Conservation (phyloP, 1,284 basidiomycete species). For the Lentinula novae-zelandiae region DNA sequence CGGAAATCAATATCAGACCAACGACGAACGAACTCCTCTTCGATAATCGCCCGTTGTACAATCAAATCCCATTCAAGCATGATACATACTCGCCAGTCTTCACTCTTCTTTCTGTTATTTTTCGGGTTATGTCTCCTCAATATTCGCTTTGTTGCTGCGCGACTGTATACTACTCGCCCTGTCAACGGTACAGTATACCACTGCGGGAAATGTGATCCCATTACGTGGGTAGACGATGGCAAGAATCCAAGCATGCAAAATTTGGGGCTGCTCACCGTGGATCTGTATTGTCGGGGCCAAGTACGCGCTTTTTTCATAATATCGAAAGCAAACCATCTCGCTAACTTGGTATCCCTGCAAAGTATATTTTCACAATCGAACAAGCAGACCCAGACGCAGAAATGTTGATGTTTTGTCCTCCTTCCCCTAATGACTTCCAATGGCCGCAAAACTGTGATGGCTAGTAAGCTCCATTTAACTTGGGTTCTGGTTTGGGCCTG, state of each 20-base stretch:
- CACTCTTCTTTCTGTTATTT: conserved; percentile 2
- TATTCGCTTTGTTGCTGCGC: conserved; percentile 16
- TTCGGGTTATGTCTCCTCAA: conserved; percentile 2
- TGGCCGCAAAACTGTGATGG: background rate
- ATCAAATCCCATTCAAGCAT: background rate
- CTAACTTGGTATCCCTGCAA: background rate
- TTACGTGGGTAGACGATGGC: conserved; percentile 48
- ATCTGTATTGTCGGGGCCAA: conserved; percentile 36
- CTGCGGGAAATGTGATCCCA: conserved; percentile 33
- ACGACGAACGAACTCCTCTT: background rate
- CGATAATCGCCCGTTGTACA: background rate
- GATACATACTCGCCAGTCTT: background rate
- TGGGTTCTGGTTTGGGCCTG: conserved; percentile 15
- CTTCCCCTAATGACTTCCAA: conserved; percentile 2
- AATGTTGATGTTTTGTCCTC: conserved; percentile 8
- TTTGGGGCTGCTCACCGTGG: conserved; percentile 37
- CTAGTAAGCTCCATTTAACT: background rate
- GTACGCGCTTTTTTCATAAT: conserved; percentile 26
- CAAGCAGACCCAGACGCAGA: background rate
- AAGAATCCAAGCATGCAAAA: conserved; percentile 32
- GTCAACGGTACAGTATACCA: conserved; percentile 38
- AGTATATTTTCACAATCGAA: conserved; percentile 4
- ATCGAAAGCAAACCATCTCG: background rate
- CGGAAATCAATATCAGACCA: background rate
- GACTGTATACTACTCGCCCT: conserved; percentile 48